Base-by-base conservation (phyloP, 2,329 filamentous ascomycete species). In the Cercospora zeae-maydis region DNA sequence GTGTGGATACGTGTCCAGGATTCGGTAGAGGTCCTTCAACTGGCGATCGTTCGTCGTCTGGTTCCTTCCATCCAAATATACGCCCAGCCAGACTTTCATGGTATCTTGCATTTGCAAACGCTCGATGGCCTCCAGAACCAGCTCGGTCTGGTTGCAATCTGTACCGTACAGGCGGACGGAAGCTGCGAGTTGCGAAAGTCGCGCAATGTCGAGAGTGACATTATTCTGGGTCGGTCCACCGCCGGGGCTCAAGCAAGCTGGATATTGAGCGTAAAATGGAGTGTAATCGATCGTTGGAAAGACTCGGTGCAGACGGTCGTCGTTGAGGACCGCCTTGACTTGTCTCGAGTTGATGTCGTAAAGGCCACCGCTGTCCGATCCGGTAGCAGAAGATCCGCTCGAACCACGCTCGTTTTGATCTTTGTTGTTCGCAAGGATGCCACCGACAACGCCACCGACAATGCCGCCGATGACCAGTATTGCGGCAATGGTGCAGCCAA, bases 271-370 rank as follows among this genome's bases (percentile, higher is more conserved):
- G 74, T 96, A 92, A 75, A 95, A 84, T 0, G 93, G 92, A 0
- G 93, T 98, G 75, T 98, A 98, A 77, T 97, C 93, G 78, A 98
- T 91, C 27, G 92, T 93, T 0, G 92, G 91, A 75, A 98, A 98
- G 1, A 98, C 92, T 76, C 92, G 96, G 82, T 96, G 92, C 24
- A 98, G 82, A 66, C 92, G 79, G 0, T 82, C 74, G 76, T 96
- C 96, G 79, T 90, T 88, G 81, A 97, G 82, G 13, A 98, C 81
- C 3, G 82, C 81, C 79, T 96, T 84, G 78, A 97, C 96, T 77
- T 96, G 90, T 1, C 78, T 69, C 8, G 91, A 96, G 75, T 93
- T 80, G 53, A 72, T 69, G 75, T 88, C 87, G 75, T 82, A 78
- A 6, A 96, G 83, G 67, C 93, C 90, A 45, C 16, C 39, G 13